Base-by-base conservation (phyloP, 2,329 filamentous ascomycete genomes). In the Metarhizium album region DNA sequence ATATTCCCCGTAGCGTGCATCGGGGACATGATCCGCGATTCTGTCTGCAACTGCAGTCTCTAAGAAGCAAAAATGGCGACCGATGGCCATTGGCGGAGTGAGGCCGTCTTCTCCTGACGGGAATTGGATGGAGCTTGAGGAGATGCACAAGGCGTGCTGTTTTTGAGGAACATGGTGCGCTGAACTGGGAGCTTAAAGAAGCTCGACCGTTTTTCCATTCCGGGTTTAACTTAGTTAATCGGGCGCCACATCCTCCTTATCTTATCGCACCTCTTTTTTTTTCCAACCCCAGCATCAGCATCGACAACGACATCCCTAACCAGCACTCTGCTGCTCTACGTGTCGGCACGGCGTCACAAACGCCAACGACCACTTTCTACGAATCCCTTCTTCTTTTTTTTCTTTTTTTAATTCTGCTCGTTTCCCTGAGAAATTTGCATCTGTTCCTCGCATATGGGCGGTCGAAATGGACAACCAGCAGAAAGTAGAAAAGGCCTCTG, bases 171-270 rank as follows among this genome's bases (percentile, higher is more conserved):
- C 27, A 9, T 8, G 11, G 27, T 29, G 27, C 7, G 27, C 27
- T 29, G 7, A 29, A 29, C n/a, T n/a, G 20, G 3, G 18, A 18
- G 6, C 18, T 23, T n/a, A 33, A 37, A 20, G 3, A 11, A 18
- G 6, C 18, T 23, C 20, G 40, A 37, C 42, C 18, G 46, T 51
- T 51, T 51, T 52, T 54, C 52, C 48, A 52, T 47, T 48, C 52
- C 51, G 42, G 22, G 37, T 38, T n/a, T n/a, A n/a, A n/a, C 56
- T 58, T 59, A 58, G n/a, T n/a, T n/a, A n/a, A n/a, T 58, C 56
- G 49, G 42, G 46, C 13, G 40, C 37, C 45, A 16, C 42, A 27
- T 29, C 40, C 56, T 59, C 61, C 55, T 60, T 57, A 57, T 58
- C 48, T 35, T 42, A 22, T 45, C 22, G 14, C 20, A 29, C 24